Evolutionary conservation across 495 filamentous ascomycete species (phyloP), one percentile per base, ranked within the genome.

Genomic region (Xylaria telfairii): DNA sequence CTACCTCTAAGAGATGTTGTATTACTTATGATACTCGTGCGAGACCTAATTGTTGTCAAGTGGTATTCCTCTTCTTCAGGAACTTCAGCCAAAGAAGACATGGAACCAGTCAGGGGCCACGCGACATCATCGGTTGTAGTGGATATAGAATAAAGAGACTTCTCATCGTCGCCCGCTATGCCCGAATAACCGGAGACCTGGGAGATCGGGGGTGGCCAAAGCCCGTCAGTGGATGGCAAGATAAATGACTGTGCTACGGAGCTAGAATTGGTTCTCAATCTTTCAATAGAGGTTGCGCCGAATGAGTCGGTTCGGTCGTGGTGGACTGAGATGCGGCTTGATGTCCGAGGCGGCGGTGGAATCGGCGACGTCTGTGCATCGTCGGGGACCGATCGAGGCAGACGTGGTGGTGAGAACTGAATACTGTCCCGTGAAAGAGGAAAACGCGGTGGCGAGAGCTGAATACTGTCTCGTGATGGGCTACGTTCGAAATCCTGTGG

Each of bases 51-150:
- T 44, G 51, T 46, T 13, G 69, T 47, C n/a, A 70, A 42, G 12
- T 75, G 67, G 19, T 74, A 78, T 53, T 94, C 92, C 51, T 90
- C 87, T 74, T 95, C 93, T 77, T 96, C 92, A 3, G 91, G 89
- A 13, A 96, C 92, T 69, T 93, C 85, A 46, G 89, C 84, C 37
- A 94, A 76, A 30, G 87, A 81, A 28, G 82, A 79, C 41, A 86
- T 75, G 41, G 85, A 82, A 67, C 81, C 78, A 30, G 85, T 77
- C 62, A 88, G 75, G 34, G 83, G 77, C 75, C 83, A 83, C 57
- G 84, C 79, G 32, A 83, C 76, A 53, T 89, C 86, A 28, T 87
- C 85, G 0, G 83, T 78, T 0, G 87, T 81, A 63, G 87, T 82
- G 57, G 84, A 82, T 56, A 86, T 73, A 17, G 82, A 81, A 73